phyloP scores from a whole-genome alignment of 176 grass and related monocot species.

The Triticum urartu region DNA sequence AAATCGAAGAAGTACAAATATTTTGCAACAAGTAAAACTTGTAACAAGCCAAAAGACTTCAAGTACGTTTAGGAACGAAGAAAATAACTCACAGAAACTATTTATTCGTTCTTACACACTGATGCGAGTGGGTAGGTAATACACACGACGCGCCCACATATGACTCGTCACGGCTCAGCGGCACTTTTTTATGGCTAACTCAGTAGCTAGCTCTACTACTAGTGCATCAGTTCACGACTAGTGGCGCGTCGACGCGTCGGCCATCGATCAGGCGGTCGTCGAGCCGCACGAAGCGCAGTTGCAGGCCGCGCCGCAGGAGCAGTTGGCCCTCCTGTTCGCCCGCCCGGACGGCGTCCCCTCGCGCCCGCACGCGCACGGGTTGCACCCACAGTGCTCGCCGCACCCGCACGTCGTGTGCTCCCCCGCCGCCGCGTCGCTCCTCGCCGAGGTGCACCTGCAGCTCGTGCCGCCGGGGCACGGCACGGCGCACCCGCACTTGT shows the following conservation, averaged over 20 bases:
- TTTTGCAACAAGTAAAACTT: too few species aligned
- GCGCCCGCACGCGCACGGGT: constrained; percentile 49
- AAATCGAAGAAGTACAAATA: too few species aligned
- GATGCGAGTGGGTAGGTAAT: neutral
- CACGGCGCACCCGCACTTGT: constrained; percentile 65
- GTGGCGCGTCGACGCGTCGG: neutral
- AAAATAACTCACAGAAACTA: neutral
- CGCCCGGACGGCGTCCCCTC: neutral
- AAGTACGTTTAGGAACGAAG: too few species aligned
- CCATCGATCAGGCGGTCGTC: neutral
- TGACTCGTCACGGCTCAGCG: neutral
- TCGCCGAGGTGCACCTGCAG: constrained; percentile 45
- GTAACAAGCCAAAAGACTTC: too few species aligned
- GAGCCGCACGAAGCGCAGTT: constrained; percentile 38
- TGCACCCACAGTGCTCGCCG: constrained; percentile 60
- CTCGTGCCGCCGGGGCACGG: constrained; percentile 52
- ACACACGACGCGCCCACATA: neutral
- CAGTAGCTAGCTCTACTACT: neutral
- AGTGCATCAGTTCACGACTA: neutral
- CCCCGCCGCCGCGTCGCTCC: neutral
- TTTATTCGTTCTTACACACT: constrained; percentile 5
- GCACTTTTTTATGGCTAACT: constrained; percentile 1
- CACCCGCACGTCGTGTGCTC: constrained; percentile 56
- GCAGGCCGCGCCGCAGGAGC: constrained; percentile 43
- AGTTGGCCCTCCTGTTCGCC: constrained; percentile 31